Percentiles rank a stretch among this genome's conserved stretches.
Conservation (phyloP, 495 filamentous ascomycete species). For the Penicillium alfredii region DNA sequence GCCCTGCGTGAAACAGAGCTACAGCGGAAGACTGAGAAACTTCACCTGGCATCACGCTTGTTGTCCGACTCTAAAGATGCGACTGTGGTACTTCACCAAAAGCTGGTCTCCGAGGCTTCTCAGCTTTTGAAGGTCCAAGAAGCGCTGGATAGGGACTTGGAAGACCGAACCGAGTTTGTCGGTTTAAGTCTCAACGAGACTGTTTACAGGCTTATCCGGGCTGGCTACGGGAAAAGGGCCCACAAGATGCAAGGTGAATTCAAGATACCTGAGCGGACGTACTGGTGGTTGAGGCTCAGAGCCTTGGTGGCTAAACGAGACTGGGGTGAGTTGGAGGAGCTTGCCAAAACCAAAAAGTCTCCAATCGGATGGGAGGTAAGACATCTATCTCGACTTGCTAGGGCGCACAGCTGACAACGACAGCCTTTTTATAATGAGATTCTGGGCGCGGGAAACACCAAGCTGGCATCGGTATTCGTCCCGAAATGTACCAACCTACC, state of each 20-base stretch:
- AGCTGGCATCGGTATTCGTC: conserved; percentile 75
- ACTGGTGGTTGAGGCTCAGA: conserved; percentile 85
- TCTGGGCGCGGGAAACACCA: conserved; percentile 82
- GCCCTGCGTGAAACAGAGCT: conserved; percentile 61
- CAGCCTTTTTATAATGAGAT: conserved; percentile 89
- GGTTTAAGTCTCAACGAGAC: conserved; percentile 89
- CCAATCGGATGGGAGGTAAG: conserved; percentile 96
- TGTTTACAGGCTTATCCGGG: conserved; percentile 70
- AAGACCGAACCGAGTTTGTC: conserved; percentile 57
- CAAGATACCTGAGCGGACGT: conserved; percentile 82
- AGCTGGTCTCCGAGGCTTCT: conserved; percentile 68
- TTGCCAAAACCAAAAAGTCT: conserved; percentile 60
- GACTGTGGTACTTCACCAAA: conserved; percentile 58
- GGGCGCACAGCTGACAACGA: conserved; percentile 21
- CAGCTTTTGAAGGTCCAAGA: conserved; percentile 81
- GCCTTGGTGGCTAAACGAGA: conserved; percentile 83
- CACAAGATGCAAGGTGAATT: conserved; percentile 87
- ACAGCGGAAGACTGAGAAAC: conserved; percentile 66
- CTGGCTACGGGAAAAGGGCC: conserved; percentile 71
- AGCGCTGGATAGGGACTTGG: conserved; percentile 71
- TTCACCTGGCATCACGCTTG: conserved; percentile 75
- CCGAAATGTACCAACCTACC: conserved; percentile 71
- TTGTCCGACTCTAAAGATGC: conserved; percentile 79
- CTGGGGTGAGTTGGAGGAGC: conserved; percentile 88
- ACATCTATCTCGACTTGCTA: conserved; percentile 9